Base-by-base conservation (phyloP, 305 asterid species). In the Fraxinus paxiana region DNA sequence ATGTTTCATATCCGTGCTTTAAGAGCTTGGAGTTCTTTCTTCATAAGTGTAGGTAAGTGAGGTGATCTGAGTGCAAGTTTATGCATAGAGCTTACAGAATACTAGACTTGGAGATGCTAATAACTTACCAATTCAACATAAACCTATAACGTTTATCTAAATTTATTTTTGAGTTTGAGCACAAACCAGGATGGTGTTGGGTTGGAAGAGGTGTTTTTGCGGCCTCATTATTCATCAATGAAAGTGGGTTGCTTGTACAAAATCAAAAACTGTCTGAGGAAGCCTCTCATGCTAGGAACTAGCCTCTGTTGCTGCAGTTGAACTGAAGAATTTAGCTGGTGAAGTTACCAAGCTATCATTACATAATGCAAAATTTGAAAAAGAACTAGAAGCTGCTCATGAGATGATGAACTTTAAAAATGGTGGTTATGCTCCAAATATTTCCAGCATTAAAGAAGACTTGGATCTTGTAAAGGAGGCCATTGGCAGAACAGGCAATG, bases 271-370 rank as follows among this genome's bases (percentile, higher is more conserved):
- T 96, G 80, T 88, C 96, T 0, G 97, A 96, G 87, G 99, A 94
- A 87, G 97, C 98, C 82, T 94, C 97, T 73, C 94, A 96, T 65
- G 99, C 98, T 12, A 94, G 86, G 99, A 94, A 85, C 87, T 96
- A 82, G 98, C 99, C 71, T 92, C 98, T 79, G 98, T 98, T 78
- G 99, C 98, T 79, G 99, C 99, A 13, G 90, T 92, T 48, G 99
- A 96, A 81, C 87, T 96, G 76, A 96, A 96, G 88, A 94, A 87
- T 88, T 86, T 96, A 87, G 97, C 99, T 51, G 92, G 91, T 71
- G 99, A 96, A 90, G 97, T 96, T 81, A 96, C 99, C 34, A 96
- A 94, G 86, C 88, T 94, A 78, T 96, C 98, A 2, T 41, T 96
- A 63, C 97, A 88, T 67, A 94, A 92, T 28, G 90, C 92, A 67